Evolutionary conservation across 306 rosid species (phyloP).

Genomic region (Canavalia gladiata): DNA sequence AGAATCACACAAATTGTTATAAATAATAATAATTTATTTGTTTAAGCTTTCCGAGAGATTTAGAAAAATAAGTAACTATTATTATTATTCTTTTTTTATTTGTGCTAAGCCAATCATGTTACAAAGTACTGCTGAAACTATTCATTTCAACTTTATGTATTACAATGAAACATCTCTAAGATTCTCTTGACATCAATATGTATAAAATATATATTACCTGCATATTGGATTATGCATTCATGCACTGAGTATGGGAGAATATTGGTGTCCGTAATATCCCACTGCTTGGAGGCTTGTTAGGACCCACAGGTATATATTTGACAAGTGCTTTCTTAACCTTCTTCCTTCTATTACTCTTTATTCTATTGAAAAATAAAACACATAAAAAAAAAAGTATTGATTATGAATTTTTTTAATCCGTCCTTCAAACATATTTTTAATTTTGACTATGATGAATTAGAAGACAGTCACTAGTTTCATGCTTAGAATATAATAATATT

Average conservation of each 20-base stretch:
- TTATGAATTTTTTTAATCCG: conserved; percentile 16
- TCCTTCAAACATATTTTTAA: not conserved
- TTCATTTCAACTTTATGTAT: not conserved
- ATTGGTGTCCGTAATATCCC: conserved; percentile 45
- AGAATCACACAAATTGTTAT: not conserved
- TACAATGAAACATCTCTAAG: no score
- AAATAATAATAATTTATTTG: no score
- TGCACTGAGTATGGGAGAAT: conserved; percentile 24
- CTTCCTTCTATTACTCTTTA: not conserved
- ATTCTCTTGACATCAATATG: conserved; percentile 7
- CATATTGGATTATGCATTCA: not conserved
- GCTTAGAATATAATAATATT: not conserved
- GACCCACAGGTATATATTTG: conserved; percentile 21
- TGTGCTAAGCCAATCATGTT: no score
- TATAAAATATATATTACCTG: conserved; percentile 13
- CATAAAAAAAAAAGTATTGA: no score
- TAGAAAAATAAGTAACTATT: no score
- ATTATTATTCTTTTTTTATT: no score
- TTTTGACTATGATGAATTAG: not conserved
- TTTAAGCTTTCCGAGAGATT: no score
- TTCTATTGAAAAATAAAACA: not conserved
- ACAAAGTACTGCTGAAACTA: not conserved
- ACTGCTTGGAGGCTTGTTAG: conserved; percentile 18
- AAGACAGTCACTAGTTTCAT: not conserved
- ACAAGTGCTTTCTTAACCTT: conserved; percentile 40